Evolutionary conservation across 2,329 filamentous ascomycete genomes (phyloP), one percentile per base, ranked within the genome.

Genomic region (Paraphaeosphaeria sporulosa): DNA sequence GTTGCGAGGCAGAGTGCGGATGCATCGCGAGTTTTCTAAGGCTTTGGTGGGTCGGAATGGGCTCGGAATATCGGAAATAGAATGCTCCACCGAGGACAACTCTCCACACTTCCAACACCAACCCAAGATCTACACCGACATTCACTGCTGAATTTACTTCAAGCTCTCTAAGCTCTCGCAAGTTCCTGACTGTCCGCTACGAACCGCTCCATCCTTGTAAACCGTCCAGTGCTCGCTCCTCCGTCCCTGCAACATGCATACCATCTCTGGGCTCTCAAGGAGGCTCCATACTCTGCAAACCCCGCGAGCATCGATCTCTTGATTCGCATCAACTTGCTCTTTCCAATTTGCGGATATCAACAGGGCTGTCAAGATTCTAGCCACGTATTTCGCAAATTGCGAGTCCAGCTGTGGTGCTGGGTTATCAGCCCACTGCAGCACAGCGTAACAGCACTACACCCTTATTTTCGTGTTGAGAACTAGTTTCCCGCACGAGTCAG

Each of bases 131-230:
- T 34, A 49, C 25, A 36, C 10, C 9, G 40, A n/a, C 17, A 15
- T 12, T 12, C 19, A 2, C 25, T 40, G 3, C 3, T 17, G 13
- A 8, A 23, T 9, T 13, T 38, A 27, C 23, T 25, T 25, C 21
- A 34, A 21, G 23, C 46, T 40, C 15, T 8, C 30, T 34, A 66
- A 27, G 3, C 84, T 80, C 66, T 86, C 82, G 38, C 70, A 69
- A 0, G 83, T n/a, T n/a, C n/a, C n/a, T n/a, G n/a, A n/a, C 84
- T 1, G 77, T 85, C 85, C 85, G 52, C 76, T 81, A 6, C 80
- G 65, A 12, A 87, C 73, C 0, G 85, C 85, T 1, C 86, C 85
- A 61, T 87, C 85, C 83, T 87, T 86, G 66, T 86, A 87, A 0
- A 85, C 85, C 57, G 82, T n/a, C n/a, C n/a, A n/a, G n/a, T n/a